Percentiles rank a stretch among this genome's conserved stretches.
phyloP scores from a whole-genome alignment of 2,329 filamentous ascomycete species.

The Paecilomyces formosus region DNA sequence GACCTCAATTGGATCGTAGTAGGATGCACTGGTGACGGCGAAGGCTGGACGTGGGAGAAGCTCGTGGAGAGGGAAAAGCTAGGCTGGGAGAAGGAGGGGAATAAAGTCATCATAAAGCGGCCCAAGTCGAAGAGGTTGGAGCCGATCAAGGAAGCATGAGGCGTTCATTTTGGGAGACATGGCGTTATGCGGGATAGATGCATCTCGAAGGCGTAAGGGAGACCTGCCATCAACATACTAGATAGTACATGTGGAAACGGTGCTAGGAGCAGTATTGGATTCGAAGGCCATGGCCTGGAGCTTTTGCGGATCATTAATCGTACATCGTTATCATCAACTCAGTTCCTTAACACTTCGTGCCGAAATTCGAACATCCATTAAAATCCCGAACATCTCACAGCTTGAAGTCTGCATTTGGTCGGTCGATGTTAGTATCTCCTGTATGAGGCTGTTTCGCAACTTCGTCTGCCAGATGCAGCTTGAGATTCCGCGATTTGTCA shows the following conservation, averaged over 20 bases:
- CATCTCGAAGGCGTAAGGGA: not conserved
- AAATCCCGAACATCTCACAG: slow-evolving; percentile 39
- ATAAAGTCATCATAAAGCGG: slow-evolving; percentile 68
- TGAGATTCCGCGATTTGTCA: slow-evolving; percentile 63
- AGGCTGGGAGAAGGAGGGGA: slow-evolving; percentile 73
- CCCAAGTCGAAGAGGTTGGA: slow-evolving; percentile 20
- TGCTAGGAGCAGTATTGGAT: not conserved
- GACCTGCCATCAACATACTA: not conserved
- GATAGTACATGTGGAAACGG: not conserved
- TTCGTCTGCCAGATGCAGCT: slow-evolving; percentile 62
- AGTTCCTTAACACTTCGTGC: not conserved
- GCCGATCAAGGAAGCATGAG: slow-evolving; percentile 10
- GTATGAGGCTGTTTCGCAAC: slow-evolving; percentile 55
- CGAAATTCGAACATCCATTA: not conserved
- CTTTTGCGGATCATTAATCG: not conserved
- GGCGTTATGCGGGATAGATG: not conserved
- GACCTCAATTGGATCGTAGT: slow-evolving; percentile 65
- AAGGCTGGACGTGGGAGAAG: slow-evolving; percentile 58
- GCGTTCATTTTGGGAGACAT: slow-evolving; percentile 10
- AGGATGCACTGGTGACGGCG: slow-evolving; percentile 34
- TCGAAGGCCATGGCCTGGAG: not conserved
- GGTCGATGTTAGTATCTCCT: slow-evolving; percentile 58
- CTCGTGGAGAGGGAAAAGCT: slow-evolving; percentile 63
- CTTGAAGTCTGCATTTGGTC: slow-evolving; percentile 68
- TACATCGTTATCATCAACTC: not conserved